Percentiles rank a stretch among this genome's conserved stretches.
These are phyloP conservation scores for Lenwebbia sp. DNA, from an alignment of 345 rosid genomes.

Conservation along the genomic window DNA sequence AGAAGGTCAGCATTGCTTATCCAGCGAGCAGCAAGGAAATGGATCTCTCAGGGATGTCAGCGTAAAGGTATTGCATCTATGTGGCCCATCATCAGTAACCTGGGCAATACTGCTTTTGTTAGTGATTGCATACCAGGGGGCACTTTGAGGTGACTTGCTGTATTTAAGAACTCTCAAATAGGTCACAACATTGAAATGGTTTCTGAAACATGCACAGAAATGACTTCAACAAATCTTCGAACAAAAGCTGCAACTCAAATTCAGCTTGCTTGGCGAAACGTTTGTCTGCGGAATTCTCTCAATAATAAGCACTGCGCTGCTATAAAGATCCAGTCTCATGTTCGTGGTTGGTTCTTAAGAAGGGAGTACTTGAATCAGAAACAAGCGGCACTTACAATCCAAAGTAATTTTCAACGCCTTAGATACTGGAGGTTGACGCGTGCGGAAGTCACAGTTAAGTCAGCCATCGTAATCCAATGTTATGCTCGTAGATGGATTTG, in stretches of 20 bases:
- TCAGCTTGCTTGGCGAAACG: slow-evolving; percentile 50
- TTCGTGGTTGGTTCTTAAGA: slow-evolving; percentile 37
- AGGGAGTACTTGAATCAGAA: slow-evolving; percentile 23
- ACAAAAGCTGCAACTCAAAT: slow-evolving; percentile 36
- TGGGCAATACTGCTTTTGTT: neutral
- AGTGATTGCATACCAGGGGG: neutral
- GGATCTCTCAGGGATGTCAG: slow-evolving; percentile 18
- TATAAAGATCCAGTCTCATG: slow-evolving; percentile 30
- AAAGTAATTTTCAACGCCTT: slow-evolving; percentile 16
- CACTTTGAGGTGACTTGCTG: neutral
- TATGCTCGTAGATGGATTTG: slow-evolving; percentile 51
- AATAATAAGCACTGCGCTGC: slow-evolving; percentile 26
- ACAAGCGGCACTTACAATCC: slow-evolving; percentile 29
- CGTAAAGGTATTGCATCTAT: neutral
- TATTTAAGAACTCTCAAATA: slow-evolving; percentile 3
- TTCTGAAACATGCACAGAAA: neutral
- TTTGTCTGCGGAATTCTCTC: slow-evolving; percentile 6
- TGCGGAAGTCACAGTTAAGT: slow-evolving; percentile 18
- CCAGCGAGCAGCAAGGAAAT: slow-evolving; percentile 52
- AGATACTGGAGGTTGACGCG: slow-evolving; percentile 18
- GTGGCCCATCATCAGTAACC: neutral
- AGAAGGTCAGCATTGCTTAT: slow-evolving; percentile 33
- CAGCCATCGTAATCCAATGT: slow-evolving; percentile 57
- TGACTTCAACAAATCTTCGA: slow-evolving; percentile 1
- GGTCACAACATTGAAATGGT: slow-evolving; percentile 1